phyloP scores from a whole-genome alignment of 108 stramenopile genomes.

The Pseudonitzschia delicatissima region DNA sequence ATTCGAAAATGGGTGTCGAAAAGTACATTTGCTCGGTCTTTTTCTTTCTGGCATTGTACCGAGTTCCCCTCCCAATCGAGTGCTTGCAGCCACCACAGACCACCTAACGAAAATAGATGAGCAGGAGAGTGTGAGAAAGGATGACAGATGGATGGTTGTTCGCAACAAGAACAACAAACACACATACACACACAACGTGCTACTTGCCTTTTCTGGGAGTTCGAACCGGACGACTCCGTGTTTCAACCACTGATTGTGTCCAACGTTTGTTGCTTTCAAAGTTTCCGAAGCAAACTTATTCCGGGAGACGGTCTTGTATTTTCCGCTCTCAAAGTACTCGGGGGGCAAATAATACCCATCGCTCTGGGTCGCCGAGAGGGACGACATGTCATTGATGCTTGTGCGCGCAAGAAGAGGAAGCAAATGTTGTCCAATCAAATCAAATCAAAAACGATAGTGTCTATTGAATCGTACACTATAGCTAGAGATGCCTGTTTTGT shows the following conservation, averaged over 20 bases:
- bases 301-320: constrained; percentile 67
- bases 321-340: constrained; percentile 66
- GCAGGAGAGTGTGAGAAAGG: background rate
- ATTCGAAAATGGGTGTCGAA: constrained; percentile 88
- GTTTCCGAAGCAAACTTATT: constrained; percentile 61
- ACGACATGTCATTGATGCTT: too few species aligned
- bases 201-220: constrained; percentile 52
- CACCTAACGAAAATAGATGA: constrained; percentile 46
- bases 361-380: constrained; percentile 87
- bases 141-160: background rate
- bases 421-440: too few species aligned
- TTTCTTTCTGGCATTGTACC: constrained; percentile 94
- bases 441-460: too few species aligned
- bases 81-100: constrained; percentile 75
- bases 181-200: too few species aligned
- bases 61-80: constrained; percentile 79
- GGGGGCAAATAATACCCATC: constrained; percentile 90
- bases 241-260: constrained; percentile 84
- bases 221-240: constrained; percentile 92
- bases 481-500: too few species aligned
- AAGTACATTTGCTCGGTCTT: constrained; percentile 76
- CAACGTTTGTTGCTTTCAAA: constrained; percentile 2
- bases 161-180: background rate
- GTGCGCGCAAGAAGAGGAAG: too few species aligned
- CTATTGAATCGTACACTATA: too few species aligned